A percentile compares a stretch with the other conserved stretches of the same genome.
Evolutionary conservation across 805 yeast species (phyloP).

Genomic region (Isabelozyma heimii): DNA sequence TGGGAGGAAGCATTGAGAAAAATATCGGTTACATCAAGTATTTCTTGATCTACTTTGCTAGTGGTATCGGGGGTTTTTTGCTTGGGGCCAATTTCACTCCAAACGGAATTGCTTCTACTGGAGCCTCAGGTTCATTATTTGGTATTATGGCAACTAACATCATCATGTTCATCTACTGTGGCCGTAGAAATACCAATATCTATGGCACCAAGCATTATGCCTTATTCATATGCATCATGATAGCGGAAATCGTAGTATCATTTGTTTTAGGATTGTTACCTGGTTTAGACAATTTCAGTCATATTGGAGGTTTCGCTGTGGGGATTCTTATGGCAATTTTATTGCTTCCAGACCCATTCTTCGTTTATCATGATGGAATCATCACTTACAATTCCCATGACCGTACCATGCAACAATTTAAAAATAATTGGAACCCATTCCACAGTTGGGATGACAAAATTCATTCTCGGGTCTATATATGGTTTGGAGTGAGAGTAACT

Average conservation of each 20-base stretch:
- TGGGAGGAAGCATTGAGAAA: constrained; percentile 60
- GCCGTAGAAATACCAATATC: constrained; percentile 46
- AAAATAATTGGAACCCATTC: constrained; percentile 40
- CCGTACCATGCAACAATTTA: constrained; percentile 28
- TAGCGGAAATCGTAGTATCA: constrained; percentile 57
- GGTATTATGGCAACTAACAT: constrained; percentile 66
- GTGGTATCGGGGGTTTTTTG: constrained; percentile 67
- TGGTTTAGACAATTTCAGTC: constrained; percentile 72
- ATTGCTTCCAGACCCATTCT: constrained; percentile 56
- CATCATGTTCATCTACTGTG: constrained; percentile 51
- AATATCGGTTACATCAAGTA: constrained; percentile 55
- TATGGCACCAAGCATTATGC: constrained; percentile 47
- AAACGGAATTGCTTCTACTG: constrained; percentile 62
- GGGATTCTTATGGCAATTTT: constrained; percentile 53
- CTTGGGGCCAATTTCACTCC: constrained; percentile 71
- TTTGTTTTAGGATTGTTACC: constrained; percentile 67
- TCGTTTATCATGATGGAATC: constrained; percentile 38
- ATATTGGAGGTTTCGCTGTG: constrained; percentile 70
- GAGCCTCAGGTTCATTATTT: constrained; percentile 70
- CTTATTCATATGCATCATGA: constrained; percentile 42
- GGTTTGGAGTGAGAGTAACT: constrained; percentile 51
- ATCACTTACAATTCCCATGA: constrained; percentile 31
- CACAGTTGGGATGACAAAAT: constrained; percentile 32
- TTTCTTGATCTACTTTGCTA: constrained; percentile 51
- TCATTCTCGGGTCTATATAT: constrained; percentile 40